Evolutionary conservation across 352 stramenopile species (phyloP), one percentile per base, ranked within the genome.

Genomic region (Pythium vanterpoolii): DNA sequence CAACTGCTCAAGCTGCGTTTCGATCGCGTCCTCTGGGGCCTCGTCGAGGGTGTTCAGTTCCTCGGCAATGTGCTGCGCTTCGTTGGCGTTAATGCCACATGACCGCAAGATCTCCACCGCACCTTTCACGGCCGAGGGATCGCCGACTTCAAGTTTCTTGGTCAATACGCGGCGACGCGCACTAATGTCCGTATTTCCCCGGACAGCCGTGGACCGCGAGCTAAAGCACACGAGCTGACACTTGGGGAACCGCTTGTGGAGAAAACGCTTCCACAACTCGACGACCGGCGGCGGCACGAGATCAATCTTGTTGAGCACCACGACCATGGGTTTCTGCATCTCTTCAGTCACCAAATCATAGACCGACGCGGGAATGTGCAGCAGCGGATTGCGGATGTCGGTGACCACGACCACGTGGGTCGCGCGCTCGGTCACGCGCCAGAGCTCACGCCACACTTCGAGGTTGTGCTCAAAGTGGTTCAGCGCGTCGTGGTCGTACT

Each of bases 381-480:
- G 64, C 38, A 95, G 54, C 27, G 86, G 83, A 56, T 90, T 92
- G 21, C 86, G 86, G 26, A 90, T 83, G 63, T 95, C 86, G 1
- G 83, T 79, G 53, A 95, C 76, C 9, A 92, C 68, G 13, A 95
- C 82, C 19, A 94, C 69, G 46, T 91, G 81, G 11, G 83, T 92
- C 7, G 86, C 77, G 28, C 83, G 85, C 64, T 95, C 86, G 1
- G 82, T 88, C 24, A 95, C 83, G 51, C 86, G 86, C 86, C 86
- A 95, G n/a, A 95, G 66, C 57, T 95, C 79, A 19, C 86, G 77
- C 86, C 86, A 95, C 2, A 93, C 83, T 56, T 95, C 81, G 23
- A 95, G 50, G 54, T 95, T 95, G 62, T 90, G 83, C 54, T 95
- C 86, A 61, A 93, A 95, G 51, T 90, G 79, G 58, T 93, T 95